Conservation (phyloP, 202 grass and related monocot species). For the Carex sylvatica region DNA sequence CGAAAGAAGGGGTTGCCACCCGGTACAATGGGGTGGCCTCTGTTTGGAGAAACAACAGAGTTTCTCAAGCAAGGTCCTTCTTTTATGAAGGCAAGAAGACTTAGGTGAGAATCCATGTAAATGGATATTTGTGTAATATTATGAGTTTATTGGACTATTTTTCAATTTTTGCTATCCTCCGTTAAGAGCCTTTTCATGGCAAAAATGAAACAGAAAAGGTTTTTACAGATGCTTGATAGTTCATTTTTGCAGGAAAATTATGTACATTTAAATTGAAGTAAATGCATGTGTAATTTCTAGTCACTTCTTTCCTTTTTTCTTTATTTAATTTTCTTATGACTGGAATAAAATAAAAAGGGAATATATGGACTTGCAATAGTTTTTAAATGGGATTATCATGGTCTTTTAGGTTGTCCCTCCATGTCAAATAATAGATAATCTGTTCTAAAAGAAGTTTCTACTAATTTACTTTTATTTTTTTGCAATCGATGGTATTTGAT, state of each 20-base stretch:
- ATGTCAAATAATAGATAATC: neutral
- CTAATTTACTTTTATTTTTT: neutral
- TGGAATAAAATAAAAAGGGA: neutral
- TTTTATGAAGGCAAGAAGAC: constrained; percentile 84
- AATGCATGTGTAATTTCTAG: neutral
- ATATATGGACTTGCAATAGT: neutral
- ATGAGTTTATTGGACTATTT: neutral
- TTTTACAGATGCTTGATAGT: neutral
- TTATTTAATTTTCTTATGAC: too few relatives aligned
- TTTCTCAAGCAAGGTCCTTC: constrained; percentile 81
- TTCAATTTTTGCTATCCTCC: neutral
- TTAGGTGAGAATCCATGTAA: constrained; percentile 45
- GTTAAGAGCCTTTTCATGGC: neutral
- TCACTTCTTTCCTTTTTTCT: neutral
- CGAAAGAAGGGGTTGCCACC: constrained; percentile 64
- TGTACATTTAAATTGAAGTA: neutral
- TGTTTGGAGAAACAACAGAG: constrained; percentile 89
- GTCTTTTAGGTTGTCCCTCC: neutral
- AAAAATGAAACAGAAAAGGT: neutral
- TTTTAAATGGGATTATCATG: neutral
- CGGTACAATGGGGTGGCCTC: constrained; percentile 94
- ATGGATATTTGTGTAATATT: neutral
- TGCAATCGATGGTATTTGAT: neutral
- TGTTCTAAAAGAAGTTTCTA: neutral
- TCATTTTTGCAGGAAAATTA: neutral